A percentile compares a stretch with the other conserved stretches of the same genome.
Evolutionary conservation across 2,329 filamentous ascomycete species (phyloP).

Genomic region (Colletotrichum abscissum): DNA sequence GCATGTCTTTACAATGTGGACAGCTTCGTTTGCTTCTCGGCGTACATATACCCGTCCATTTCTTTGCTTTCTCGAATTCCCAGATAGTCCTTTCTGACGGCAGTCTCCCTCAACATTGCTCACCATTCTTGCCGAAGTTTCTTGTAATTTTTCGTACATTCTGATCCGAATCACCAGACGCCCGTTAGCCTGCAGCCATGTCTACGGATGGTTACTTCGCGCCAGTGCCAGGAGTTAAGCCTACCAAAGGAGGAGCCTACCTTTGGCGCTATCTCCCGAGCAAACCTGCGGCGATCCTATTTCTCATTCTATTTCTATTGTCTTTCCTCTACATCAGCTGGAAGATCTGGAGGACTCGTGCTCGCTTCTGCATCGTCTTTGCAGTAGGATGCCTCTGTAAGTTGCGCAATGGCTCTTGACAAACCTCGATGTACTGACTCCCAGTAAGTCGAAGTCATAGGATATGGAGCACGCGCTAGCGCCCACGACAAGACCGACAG

Average conservation of each 20-base stretch:
- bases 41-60: neutral
- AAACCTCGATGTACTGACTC: slow-evolving; percentile 31
- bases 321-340: slow-evolving; percentile 49
- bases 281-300: slow-evolving; percentile 53
- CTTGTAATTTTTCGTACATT: neutral
- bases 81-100: neutral
- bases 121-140: no score
- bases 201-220: neutral
- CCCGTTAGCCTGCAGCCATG: neutral
- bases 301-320: slow-evolving; percentile 52
- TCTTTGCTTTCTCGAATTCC: no score
- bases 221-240: slow-evolving; percentile 28
- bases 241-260: slow-evolving; percentile 40
- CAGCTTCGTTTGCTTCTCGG: neutral
- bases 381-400: slow-evolving; percentile 53
- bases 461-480: slow-evolving; percentile 43
- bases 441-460: slow-evolving; percentile 50
- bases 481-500: slow-evolving; percentile 38
- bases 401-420: slow-evolving; percentile 23
- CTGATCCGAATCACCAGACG: neutral
- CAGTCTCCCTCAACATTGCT: neutral
- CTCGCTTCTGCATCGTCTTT: slow-evolving; percentile 58
- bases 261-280: slow-evolving; percentile 52
- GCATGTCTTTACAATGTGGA: neutral
- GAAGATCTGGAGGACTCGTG: slow-evolving; percentile 51